Base-by-base conservation (phyloP, 2,329 filamentous ascomycete species). In the Onygenales sp. region DNA sequence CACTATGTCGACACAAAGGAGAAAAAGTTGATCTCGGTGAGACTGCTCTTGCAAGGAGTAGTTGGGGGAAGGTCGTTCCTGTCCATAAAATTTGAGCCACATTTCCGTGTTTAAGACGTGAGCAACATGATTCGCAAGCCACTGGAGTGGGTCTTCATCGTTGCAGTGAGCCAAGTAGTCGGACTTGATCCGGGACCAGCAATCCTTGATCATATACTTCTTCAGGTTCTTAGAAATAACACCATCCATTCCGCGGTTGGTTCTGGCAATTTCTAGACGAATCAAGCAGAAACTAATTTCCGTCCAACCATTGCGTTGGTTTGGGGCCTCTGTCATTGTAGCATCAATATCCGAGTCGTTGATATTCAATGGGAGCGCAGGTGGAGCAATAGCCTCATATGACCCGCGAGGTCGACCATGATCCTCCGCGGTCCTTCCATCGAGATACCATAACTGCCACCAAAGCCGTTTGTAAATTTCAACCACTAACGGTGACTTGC, bases 61-160 rank as follows among this genome's bases (percentile, higher is more conserved):
- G 40, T 8, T 36, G 57, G 1, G 65, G n/a, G 60, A 58, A 42
- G 63, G 59, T 40, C 86, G 77, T 56, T 81, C 74, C 0, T 84
- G 83, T 58, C 88, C 81, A 61, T 88, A 85, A 2, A 86, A 77
- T 54, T 88, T 77, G 33, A 89, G 74, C 68, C 82, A 86, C 77
- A 88, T 84, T 68, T 88, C 88, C 55, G 81, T 81, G 71, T 87
- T 80, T 57, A 88, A 81, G 27, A 88, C 74, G 10, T 84, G 77
- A 1, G 82, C 76, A n/a, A 86, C 76, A 43, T 83, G 83, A 2
- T 77, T 79, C 2, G 78, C 80, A 36, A 85, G 77, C 81, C 82
- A 86, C 56, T 80, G 81, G 3, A 86, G 67, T 1, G 75, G 68
- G 49, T 76, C 67, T 21, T 39, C 66, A 52, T 70, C 67, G 42